phyloP scores from a whole-genome alignment of 169 alveolate species.

The Plasmodium inui region DNA sequence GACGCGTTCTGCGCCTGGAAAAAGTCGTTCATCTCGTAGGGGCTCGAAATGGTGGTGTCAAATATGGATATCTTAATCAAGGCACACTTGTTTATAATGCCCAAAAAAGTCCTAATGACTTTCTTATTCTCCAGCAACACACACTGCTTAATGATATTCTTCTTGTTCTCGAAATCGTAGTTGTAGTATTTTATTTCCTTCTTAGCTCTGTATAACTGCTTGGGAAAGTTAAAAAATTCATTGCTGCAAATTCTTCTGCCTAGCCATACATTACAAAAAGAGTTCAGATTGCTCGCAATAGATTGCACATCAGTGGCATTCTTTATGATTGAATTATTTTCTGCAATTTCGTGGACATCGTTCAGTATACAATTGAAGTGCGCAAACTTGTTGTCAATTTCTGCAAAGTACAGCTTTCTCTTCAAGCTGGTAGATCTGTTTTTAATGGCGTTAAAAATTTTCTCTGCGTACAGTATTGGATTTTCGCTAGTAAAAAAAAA shows the following conservation, averaged over 20 bases:
- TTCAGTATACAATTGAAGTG: slow-evolving; percentile 39
- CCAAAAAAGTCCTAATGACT: slow-evolving; percentile 64
- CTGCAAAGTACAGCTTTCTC: slow-evolving; percentile 32
- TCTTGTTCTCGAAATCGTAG: slow-evolving; percentile 72
- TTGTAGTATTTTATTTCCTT: slow-evolving; percentile 65
- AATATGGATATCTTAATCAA: slow-evolving; percentile 43
- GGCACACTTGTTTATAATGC: slow-evolving; percentile 35
- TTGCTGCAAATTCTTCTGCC: slow-evolving; percentile 46
- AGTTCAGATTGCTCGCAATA: slow-evolving; percentile 24
- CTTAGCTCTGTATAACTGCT: not conserved
- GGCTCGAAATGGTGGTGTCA: slow-evolving; percentile 31
- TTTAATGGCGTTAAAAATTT: slow-evolving; percentile 63
- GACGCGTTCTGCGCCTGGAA: slow-evolving; percentile 59
- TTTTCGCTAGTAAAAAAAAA: slow-evolving; percentile 75
- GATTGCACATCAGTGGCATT: slow-evolving; percentile 18
- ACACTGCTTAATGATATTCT: slow-evolving; percentile 73
- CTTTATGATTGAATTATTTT: slow-evolving; percentile 23
- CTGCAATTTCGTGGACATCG: slow-evolving; percentile 44
- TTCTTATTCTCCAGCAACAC: slow-evolving; percentile 55
- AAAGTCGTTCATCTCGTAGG: slow-evolving; percentile 65
- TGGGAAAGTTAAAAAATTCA: not conserved
- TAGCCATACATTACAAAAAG: slow-evolving; percentile 53
- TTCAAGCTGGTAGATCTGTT: slow-evolving; percentile 57
- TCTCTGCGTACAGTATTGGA: slow-evolving; percentile 49
- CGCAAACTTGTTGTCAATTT: slow-evolving; percentile 37